Conservation (phyloP, 345 rosid species). For the Adansonia digitata region DNA sequence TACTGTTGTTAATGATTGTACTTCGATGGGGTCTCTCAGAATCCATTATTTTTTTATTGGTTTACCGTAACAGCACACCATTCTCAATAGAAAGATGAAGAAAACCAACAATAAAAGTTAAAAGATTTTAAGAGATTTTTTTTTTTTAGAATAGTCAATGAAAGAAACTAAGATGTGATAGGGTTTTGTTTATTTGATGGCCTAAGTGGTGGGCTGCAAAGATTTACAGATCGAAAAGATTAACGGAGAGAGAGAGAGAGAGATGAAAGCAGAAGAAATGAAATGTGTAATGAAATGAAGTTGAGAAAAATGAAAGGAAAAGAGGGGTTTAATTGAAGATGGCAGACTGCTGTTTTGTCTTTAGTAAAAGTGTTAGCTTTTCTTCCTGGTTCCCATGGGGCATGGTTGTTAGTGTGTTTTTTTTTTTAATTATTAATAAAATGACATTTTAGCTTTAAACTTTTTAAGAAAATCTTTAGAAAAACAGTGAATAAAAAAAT, state of each 20-base stretch:
- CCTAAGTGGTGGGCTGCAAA: neutral
- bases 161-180: neutral
- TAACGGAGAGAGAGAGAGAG: neutral
- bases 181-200: conserved; percentile 2
- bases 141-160: neutral
- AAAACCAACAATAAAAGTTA: neutral
- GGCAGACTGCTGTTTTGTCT: conserved; percentile 31
- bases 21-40: conserved; percentile 66
- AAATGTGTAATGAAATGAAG: too few species aligned
- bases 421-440: neutral
- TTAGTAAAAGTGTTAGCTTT: conserved; percentile 8
- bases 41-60: conserved; percentile 44
- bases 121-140: neutral
- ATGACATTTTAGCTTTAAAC: conserved; percentile 16
- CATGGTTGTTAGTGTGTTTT: neutral
- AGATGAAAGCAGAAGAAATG: neutral
- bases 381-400: neutral
- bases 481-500: too few species aligned
- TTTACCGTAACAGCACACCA: conserved; percentile 29
- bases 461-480: neutral
- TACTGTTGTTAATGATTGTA: conserved; percentile 38
- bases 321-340: conserved; percentile 9
- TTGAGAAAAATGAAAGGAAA: too few species aligned
- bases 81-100: neutral
- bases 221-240: neutral